Conservation (phyloP, 345 rosid species). For the Lepidium africanum region DNA sequence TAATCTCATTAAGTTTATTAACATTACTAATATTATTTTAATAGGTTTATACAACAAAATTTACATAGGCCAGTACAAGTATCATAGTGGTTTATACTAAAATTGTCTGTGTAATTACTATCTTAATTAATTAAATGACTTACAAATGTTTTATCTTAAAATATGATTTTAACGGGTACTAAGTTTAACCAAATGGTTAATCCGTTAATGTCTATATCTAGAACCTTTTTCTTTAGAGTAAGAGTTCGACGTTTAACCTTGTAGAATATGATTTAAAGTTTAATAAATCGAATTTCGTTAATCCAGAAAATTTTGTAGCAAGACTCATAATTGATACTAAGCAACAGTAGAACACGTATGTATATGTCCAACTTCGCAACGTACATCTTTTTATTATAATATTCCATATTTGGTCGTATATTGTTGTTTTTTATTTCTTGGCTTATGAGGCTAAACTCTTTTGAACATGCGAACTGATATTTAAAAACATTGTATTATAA, state of each 20-base stretch:
- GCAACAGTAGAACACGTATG: too few species aligned
- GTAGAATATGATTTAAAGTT: too few species aligned
- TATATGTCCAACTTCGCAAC: neutral
- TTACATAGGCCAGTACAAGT: neutral
- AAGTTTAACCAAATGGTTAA: too few species aligned
- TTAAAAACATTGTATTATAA: neutral
- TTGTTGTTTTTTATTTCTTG: slow-evolving; percentile 10
- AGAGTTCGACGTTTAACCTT: too few species aligned
- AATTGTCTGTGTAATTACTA: neutral
- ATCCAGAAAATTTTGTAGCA: too few species aligned
- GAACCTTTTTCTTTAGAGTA: too few species aligned
- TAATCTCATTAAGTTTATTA: too few species aligned
- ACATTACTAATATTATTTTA: too few species aligned
- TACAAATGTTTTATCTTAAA: neutral
- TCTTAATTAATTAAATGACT: neutral
- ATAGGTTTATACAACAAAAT: neutral
- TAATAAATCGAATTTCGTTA: too few species aligned
- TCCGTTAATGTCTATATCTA: too few species aligned
- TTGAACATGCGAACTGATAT: neutral
- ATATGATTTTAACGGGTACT: neutral
- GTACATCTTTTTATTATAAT: neutral
- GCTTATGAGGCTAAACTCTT: neutral
- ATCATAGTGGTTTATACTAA: neutral
- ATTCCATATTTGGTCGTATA: neutral
- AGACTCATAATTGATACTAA: too few species aligned